These are phyloP conservation scores for Ustilago loliicola DNA, from an alignment of 1,284 basidiomycete genomes.

Conservation along the genomic window DNA sequence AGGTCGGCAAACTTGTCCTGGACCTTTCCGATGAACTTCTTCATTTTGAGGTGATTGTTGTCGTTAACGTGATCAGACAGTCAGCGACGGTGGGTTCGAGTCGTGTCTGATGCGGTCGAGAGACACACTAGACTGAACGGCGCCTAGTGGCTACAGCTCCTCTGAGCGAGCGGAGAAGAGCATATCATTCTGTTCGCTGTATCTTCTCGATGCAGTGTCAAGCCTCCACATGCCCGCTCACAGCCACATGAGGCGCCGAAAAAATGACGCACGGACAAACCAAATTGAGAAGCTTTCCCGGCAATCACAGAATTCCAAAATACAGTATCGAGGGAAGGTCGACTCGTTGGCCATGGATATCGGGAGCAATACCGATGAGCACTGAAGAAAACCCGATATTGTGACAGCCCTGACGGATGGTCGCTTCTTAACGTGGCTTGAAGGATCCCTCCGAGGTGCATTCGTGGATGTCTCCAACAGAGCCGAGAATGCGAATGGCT, in stretches of 20 bases:
- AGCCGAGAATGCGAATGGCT: neutral
- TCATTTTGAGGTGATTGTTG: constrained; percentile 24
- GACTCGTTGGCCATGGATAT: no score
- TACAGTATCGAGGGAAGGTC: no score
- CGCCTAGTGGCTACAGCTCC: neutral
- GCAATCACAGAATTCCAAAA: no score
- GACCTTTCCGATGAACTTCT: constrained; percentile 49
- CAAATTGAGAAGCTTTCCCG: neutral
- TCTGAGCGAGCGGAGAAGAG: neutral
- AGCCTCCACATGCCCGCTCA: neutral
- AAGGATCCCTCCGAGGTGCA: neutral
- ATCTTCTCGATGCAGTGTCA: constrained; percentile 5
- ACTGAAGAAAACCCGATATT: neutral
- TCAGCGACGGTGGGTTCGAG: neutral
- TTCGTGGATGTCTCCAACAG: constrained; percentile 4
- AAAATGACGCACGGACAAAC: neutral
- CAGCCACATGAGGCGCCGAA: neutral
- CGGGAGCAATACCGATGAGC: neutral
- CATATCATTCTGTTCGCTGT: neutral
- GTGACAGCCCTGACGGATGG: neutral
- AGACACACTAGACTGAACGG: neutral
- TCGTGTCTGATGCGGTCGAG: neutral
- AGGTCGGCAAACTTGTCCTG: constrained; percentile 34
- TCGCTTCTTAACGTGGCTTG: neutral
- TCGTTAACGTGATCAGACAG: neutral